A percentile compares a stretch with the other conserved stretches of the same genome.
These are phyloP conservation scores for Fomitopsis betulina DNA, from an alignment of 1,284 basidiomycete genomes.

Conservation along the genomic window DNA sequence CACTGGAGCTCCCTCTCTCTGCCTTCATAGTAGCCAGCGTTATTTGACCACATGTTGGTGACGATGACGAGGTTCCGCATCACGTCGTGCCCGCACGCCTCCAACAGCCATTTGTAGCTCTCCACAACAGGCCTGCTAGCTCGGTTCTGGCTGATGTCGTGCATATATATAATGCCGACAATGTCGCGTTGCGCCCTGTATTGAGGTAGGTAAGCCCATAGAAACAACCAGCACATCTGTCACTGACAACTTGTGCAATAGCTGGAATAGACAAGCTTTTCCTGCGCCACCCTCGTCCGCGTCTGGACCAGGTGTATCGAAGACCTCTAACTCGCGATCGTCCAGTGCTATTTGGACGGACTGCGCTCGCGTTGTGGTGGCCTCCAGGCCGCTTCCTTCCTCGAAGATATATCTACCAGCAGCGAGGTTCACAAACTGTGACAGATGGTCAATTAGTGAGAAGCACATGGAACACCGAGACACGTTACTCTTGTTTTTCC, in stretches of 20 bases:
- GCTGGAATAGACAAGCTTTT: not conserved
- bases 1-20: slow-evolving; percentile 8
- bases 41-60: slow-evolving; percentile 46
- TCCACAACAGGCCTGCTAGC: not conserved
- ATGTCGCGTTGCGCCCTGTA: not conserved
- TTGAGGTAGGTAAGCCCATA: not conserved
- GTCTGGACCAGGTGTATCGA: not conserved
- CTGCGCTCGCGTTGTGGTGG: not conserved
- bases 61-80: slow-evolving; percentile 42
- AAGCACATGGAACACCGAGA: not conserved
- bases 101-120: not conserved
- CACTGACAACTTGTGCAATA: not conserved
- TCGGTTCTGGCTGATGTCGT: not conserved
- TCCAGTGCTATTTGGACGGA: not conserved
- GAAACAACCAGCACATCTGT: not conserved
- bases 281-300: not conserved
- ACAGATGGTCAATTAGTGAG: not conserved
- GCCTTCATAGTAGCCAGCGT: not conserved
- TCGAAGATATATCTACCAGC: not conserved
- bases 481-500: not conserved
- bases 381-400: not conserved
- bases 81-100: not conserved
- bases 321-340: not conserved
- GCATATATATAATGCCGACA: slow-evolving; percentile 2
- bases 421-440: not conserved